Percentiles rank a stretch among this genome's conserved stretches.
Conservation (phyloP, 805 yeast species). For the Candida jianshihensis region DNA sequence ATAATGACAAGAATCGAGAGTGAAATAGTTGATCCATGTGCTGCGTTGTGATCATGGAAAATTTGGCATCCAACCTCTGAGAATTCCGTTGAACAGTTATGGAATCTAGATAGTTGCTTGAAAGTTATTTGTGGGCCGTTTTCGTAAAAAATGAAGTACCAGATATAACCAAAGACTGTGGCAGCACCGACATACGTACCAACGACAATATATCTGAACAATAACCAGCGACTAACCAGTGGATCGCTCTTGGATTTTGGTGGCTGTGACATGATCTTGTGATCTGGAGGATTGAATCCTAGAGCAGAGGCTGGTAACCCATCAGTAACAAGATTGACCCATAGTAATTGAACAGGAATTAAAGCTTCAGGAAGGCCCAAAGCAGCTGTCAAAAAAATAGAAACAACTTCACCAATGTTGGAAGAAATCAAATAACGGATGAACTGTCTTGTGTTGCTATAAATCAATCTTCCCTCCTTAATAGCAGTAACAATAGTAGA, state of each 20-base stretch:
- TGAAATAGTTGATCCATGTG: conserved; percentile 32
- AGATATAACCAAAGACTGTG: conserved; percentile 35
- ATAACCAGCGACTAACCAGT: conserved; percentile 30
- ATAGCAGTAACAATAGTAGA: conserved; percentile 51
- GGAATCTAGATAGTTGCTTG: conserved; percentile 29
- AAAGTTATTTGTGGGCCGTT: conserved; percentile 31
- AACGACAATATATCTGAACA: conserved; percentile 31
- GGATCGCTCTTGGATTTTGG: conserved; percentile 33
- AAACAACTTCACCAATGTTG: conserved; percentile 52
- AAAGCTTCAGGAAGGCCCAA: conserved; percentile 46
- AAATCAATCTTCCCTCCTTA: conserved; percentile 46
- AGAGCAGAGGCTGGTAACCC: conserved; percentile 56
- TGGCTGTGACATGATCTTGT: conserved; percentile 29
- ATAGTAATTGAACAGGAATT: conserved; percentile 50
- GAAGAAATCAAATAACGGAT: conserved; percentile 40
- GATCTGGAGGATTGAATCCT: conserved; percentile 39
- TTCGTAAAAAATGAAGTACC: conserved; percentile 29
- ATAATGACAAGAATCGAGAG: conserved; percentile 32
- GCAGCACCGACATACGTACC: conserved; percentile 35
- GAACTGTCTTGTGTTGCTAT: conserved; percentile 35
- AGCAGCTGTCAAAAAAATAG: conserved; percentile 47
- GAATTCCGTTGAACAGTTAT: conserved; percentile 24
- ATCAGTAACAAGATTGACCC: conserved; percentile 52
- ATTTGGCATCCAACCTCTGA: conserved; percentile 29
- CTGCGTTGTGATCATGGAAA: conserved; percentile 21